Evolutionary conservation across 2,329 filamentous ascomycete genomes (phyloP).

Genomic region (Orbilia brochopaga): DNA sequence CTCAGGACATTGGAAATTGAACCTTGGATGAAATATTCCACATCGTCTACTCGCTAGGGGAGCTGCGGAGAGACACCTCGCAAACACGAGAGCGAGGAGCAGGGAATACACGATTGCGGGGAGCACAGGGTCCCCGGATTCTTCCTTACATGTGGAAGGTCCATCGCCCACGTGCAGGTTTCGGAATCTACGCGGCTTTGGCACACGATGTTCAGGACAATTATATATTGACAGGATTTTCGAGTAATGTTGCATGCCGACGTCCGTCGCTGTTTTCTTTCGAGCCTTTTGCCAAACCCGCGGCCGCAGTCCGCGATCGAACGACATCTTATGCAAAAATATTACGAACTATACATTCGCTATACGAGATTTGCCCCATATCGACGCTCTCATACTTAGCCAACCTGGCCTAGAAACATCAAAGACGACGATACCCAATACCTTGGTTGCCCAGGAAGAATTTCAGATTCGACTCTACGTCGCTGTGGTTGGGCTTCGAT

Average conservation of each 20-base stretch:
- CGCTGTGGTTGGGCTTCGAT: background rate
- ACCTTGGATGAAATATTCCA: background rate
- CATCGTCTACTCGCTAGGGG: background rate
- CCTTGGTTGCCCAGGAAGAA: no score
- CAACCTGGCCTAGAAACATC: background rate
- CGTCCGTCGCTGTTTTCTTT: background rate
- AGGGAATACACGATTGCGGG: constrained; percentile 10
- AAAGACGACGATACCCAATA: background rate
- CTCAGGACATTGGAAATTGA: background rate
- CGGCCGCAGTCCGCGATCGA: background rate
- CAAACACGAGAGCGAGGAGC: no score
- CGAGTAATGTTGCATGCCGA: background rate
- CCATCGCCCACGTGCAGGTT: background rate
- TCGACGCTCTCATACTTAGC: background rate
- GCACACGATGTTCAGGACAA: background rate
- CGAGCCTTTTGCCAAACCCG: background rate
- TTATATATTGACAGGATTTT: background rate
- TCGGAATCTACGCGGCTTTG: background rate
- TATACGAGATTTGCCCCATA: constrained; percentile 2
- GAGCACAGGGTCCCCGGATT: constrained; percentile 9
- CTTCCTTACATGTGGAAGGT: constrained; percentile 35
- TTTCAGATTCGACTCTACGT: background rate
- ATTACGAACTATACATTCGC: background rate
- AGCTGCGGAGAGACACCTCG: background rate
- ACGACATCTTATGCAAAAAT: constrained; percentile 6